These are phyloP conservation scores for Poa annua DNA, from an alignment of 176 grass and related monocot species.

Conservation along the genomic window DNA sequence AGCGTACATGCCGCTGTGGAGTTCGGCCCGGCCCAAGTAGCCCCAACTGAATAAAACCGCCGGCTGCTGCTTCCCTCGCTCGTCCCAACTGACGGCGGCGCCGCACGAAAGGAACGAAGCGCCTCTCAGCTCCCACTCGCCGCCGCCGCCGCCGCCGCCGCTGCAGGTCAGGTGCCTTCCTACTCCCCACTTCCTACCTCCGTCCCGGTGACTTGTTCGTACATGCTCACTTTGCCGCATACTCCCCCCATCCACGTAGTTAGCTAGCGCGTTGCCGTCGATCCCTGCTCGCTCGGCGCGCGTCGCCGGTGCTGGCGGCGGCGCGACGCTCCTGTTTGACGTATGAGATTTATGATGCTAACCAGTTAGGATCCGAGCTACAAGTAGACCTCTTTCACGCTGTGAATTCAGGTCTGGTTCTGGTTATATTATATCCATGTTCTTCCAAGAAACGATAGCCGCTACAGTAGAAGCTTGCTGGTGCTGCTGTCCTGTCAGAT, in stretches of 20 bases:
- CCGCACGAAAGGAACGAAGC: conserved; percentile 41
- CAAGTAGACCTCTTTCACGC: neutral
- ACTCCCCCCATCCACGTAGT: neutral
- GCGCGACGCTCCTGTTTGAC: neutral
- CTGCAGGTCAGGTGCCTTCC: conserved; percentile 1
- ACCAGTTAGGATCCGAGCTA: conserved; percentile 8
- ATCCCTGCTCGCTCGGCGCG: conserved; percentile 16
- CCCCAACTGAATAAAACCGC: conserved; percentile 39
- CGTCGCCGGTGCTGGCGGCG: neutral
- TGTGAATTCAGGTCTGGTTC: neutral
- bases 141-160: conserved; percentile 32
- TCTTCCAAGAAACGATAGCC: conserved; percentile 6
- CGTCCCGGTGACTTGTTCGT: neutral
- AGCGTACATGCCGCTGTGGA: neutral
- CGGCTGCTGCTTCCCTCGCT: conserved; percentile 44
- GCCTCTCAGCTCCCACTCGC: conserved; percentile 21
- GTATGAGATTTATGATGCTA: neutral
- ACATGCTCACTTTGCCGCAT: neutral
- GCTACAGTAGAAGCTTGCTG: neutral
- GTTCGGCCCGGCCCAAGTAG: conserved; percentile 38
- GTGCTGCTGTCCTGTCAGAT: neutral
- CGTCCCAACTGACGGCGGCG: conserved; percentile 38
- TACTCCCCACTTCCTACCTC: neutral
- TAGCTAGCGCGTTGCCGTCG: neutral
- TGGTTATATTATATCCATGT: conserved; percentile 12